Evolutionary conservation across 2,329 filamentous ascomycete genomes (phyloP).

Genomic region (Pyricularia sp.): DNA sequence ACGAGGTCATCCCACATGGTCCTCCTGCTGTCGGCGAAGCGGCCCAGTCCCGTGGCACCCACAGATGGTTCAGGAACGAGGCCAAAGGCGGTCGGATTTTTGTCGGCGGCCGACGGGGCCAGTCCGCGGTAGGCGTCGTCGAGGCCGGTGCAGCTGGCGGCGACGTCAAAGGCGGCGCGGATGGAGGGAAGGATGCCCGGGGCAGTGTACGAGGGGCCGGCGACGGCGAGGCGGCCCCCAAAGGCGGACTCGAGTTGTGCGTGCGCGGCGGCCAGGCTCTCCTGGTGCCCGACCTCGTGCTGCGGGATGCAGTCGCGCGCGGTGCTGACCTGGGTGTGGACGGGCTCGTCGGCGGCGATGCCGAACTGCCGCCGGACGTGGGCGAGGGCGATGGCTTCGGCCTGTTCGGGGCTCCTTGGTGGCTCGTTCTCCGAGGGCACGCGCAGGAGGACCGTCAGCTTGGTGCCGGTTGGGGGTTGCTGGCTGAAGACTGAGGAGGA

Average conservation of each 20-base stretch:
- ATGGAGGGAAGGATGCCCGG: conserved; percentile 43
- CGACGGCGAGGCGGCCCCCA: conserved; percentile 54
- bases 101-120: neutral
- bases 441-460: conserved; percentile 89
- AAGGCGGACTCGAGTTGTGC: conserved; percentile 46
- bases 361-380: conserved; percentile 40
- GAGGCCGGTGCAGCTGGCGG: conserved; percentile 18
- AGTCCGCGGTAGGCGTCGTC: neutral
- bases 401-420: conserved; percentile 28
- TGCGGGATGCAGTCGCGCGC: conserved; percentile 72
- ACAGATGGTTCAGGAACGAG: conserved; percentile 5
- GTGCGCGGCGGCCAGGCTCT: conserved; percentile 49
- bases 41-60: conserved; percentile 14
- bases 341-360: conserved; percentile 57
- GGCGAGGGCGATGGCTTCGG: conserved; percentile 60
- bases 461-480: conserved; percentile 49
- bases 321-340: conserved; percentile 56
- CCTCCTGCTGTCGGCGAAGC: conserved; percentile 8
- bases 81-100: no score
- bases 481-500: neutral
- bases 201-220: conserved; percentile 42
- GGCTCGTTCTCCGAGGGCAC: conserved; percentile 76
- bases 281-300: conserved; percentile 70
- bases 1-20: neutral
- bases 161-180: conserved; percentile 38